phyloP scores from a whole-genome alignment of 2,329 filamentous ascomycete species.

The Penicillium glabrum region DNA sequence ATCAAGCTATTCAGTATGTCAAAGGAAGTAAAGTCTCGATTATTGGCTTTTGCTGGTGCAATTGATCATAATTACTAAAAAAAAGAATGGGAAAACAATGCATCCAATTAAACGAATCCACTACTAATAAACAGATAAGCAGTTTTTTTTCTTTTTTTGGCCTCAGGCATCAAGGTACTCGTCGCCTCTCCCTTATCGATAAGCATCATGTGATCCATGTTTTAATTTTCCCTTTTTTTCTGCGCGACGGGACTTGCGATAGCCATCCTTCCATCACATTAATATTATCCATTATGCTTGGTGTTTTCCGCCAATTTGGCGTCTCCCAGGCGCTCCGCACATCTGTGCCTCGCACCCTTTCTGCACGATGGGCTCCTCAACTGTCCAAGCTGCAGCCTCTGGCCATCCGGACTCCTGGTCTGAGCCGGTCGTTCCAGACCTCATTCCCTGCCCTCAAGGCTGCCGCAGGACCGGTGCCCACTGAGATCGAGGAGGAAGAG shows the following conservation, averaged over 20 bases:
- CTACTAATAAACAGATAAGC: no score
- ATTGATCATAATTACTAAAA: no score
- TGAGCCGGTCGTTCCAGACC: conserved; percentile 31
- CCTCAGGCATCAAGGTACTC: neutral
- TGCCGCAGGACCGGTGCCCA: conserved; percentile 25
- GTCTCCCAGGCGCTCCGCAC: conserved; percentile 38
- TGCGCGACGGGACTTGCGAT: conserved; percentile 8
- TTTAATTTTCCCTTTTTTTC: conserved; percentile 23
- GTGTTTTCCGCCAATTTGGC: conserved; percentile 40
- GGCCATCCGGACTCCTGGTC: conserved; percentile 15
- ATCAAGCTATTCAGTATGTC: no score
- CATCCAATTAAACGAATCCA: no score
- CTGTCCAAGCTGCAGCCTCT: conserved; percentile 29
- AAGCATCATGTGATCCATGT: conserved; percentile 22
- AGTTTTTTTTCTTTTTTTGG: neutral
- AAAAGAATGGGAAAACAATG: no score
- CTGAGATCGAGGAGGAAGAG: conserved; percentile 9
- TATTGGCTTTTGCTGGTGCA: no score
- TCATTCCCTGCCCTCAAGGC: conserved; percentile 27
- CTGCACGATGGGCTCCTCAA: conserved; percentile 27
- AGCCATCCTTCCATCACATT: conserved; percentile 4
- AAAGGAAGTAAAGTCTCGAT: no score
- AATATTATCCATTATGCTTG: conserved; percentile 35
- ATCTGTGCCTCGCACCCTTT: conserved; percentile 31
- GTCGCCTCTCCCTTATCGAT: conserved; percentile 16